Percentiles rank a stretch among this genome's conserved stretches.
phyloP scores from a whole-genome alignment of 1,139 yeast genomes.

The Citeromyces hawaiiensis region DNA sequence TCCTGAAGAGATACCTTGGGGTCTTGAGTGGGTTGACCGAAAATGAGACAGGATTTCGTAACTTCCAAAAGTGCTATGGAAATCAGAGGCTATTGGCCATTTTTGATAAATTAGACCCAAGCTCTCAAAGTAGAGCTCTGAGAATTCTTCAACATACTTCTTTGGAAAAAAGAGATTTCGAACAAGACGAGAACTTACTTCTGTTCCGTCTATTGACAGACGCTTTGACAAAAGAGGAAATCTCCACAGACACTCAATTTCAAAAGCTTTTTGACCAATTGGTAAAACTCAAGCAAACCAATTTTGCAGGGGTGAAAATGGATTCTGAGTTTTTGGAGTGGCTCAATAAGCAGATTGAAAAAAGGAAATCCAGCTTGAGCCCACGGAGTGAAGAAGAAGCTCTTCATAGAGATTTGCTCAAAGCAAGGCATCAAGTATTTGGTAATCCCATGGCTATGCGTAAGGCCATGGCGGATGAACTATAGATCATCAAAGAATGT shows the following conservation, averaged over 20 bases:
- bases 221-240: conserved; percentile 13
- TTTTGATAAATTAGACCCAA: conserved; percentile 11
- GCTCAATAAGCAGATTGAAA: conserved; percentile 43
- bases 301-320: conserved; percentile 3
- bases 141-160: conserved; percentile 8
- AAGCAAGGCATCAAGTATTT: conserved; percentile 56
- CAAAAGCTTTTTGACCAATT: conserved; percentile 29
- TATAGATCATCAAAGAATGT: conserved; percentile 14
- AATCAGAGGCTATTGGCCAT: conserved; percentile 7
- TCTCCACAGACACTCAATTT: conserved; percentile 19
- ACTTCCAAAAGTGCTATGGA: neutral
- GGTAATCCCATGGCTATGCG: conserved; percentile 70
- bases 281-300: conserved; percentile 19
- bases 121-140: conserved; percentile 12
- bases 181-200: neutral
- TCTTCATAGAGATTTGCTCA: conserved; percentile 33
- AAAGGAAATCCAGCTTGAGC: conserved; percentile 12
- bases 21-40: conserved; percentile 29
- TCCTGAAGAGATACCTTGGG: conserved; percentile 35
- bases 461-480: conserved; percentile 41
- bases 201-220: conserved; percentile 11
- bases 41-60: conserved; percentile 9
- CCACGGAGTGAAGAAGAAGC: conserved; percentile 11
- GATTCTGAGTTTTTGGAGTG: conserved; percentile 34
- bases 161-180: conserved; percentile 7